Percentiles rank a stretch among this genome's conserved stretches.
These are phyloP conservation scores for Ceratobasidium papillatum DNA, from an alignment of 1,284 basidiomycete species.

Conservation along the genomic window DNA sequence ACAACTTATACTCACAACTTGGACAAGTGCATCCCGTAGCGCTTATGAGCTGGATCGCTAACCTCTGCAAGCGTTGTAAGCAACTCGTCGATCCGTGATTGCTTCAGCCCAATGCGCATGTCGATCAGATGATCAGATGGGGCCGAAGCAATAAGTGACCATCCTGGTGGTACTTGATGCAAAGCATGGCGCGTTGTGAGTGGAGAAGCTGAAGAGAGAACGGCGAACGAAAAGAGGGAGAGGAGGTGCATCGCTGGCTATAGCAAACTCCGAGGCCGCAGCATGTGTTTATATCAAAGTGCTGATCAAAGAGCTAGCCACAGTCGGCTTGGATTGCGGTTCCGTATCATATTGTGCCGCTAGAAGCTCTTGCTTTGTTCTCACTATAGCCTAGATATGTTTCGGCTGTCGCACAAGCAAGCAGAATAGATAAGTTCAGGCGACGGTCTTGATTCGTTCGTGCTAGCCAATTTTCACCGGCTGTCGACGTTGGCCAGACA, in stretches of 20 bases:
- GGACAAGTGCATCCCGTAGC: constrained; percentile 35
- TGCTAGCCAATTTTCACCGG: too few species aligned
- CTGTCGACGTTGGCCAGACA: too few species aligned
- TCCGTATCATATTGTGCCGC: too few species aligned
- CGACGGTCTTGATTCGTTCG: too few species aligned
- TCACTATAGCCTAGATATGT: too few species aligned
- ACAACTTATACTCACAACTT: constrained; percentile 52
- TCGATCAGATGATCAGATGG: constrained; percentile 20
- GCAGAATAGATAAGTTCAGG: too few species aligned
- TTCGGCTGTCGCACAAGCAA: too few species aligned
- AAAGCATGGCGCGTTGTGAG: constrained; percentile 20
- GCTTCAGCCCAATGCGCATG: constrained; percentile 29
- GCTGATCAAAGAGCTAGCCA: neutral
- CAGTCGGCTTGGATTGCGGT: neutral
- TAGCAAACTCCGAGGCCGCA: neutral
- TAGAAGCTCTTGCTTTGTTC: too few species aligned
- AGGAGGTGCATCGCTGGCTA: neutral
- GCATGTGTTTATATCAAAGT: neutral
- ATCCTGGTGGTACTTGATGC: constrained; percentile 17
- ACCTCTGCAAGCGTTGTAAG: constrained; percentile 15
- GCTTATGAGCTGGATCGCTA: constrained; percentile 18
- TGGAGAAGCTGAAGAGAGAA: neutral
- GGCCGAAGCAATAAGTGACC: neutral
- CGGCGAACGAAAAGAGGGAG: neutral
- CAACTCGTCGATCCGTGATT: constrained; percentile 16